Percentiles rank a stretch among this genome's conserved stretches.
Conservation (phyloP, 2,329 filamentous ascomycete species). For the Colletotrichum liaoningense region DNA sequence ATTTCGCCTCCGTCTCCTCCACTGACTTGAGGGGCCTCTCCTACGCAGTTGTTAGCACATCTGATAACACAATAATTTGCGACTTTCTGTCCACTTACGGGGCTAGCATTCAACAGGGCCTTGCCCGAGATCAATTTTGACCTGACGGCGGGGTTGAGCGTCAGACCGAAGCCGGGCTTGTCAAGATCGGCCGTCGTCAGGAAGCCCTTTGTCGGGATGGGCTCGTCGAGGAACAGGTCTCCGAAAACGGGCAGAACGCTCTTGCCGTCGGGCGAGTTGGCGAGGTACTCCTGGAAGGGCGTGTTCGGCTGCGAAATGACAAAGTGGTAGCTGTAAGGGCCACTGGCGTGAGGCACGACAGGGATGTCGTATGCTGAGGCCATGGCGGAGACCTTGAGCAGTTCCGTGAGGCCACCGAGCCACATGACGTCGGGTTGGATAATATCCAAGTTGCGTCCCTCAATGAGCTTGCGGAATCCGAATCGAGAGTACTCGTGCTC, state of each 20-base stretch:
- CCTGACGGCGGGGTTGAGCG: constrained; percentile 80
- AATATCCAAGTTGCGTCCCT: constrained; percentile 92
- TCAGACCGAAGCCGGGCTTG: constrained; percentile 90
- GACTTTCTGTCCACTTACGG: constrained; percentile 17
- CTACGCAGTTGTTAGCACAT: constrained; percentile 3
- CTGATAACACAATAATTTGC: background rate
- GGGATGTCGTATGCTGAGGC: constrained; percentile 94
- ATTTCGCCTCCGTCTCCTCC: constrained; percentile 36
- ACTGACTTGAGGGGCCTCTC: constrained; percentile 27
- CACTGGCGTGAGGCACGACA: constrained; percentile 93
- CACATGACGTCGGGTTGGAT: constrained; percentile 98
- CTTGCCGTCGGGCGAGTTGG: constrained; percentile 91
- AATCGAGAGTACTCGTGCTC: constrained; percentile 97
- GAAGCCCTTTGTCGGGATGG: constrained; percentile 85
- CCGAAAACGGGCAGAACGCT: constrained; percentile 93
- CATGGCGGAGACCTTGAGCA: constrained; percentile 89
- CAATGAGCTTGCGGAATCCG: constrained; percentile 93
- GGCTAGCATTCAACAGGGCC: constrained; percentile 75
- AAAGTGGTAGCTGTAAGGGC: constrained; percentile 96
- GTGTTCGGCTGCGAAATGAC: constrained; percentile 93
- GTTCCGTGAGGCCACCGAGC: constrained; percentile 92
- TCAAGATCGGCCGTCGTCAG: constrained; percentile 84
- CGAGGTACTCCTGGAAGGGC: constrained; percentile 95
- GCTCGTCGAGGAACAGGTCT: constrained; percentile 90
- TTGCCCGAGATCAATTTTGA: constrained; percentile 80